Conservation (phyloP, 2,329 filamentous ascomycete species). For the Hypoxylon sp. region DNA sequence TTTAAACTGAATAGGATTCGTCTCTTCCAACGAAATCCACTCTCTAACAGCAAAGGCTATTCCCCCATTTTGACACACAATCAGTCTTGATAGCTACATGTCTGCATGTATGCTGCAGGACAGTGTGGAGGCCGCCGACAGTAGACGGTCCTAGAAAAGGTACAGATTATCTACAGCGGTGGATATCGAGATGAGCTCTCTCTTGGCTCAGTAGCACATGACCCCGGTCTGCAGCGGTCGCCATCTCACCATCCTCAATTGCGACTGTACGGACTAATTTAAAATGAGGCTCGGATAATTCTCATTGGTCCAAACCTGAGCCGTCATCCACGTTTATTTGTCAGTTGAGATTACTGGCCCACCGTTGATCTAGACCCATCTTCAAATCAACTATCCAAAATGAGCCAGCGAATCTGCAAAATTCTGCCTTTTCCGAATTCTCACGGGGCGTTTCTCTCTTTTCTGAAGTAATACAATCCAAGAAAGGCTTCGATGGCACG, state of each 20-base stretch:
- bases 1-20: neutral
- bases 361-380: conserved; percentile 42
- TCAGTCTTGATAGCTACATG: neutral
- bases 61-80: conserved; percentile 16
- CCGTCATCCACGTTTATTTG: conserved; percentile 46
- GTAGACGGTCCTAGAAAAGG: conserved; percentile 18
- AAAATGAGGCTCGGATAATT: conserved; percentile 40
- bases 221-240: conserved; percentile 37
- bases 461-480: conserved; percentile 3
- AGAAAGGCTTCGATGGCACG: conserved; percentile 26
- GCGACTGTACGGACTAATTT: conserved; percentile 44
- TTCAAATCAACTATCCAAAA: conserved; percentile 11
- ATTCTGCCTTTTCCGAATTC: conserved; percentile 22
- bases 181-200: conserved; percentile 34
- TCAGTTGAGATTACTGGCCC: conserved; percentile 47
- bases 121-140: conserved; percentile 44
- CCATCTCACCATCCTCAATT: conserved; percentile 23
- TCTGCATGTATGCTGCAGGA: conserved; percentile 21
- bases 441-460: conserved; percentile 5
- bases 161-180: conserved; percentile 32
- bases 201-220: conserved; percentile 36
- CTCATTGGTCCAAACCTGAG: conserved; percentile 37
- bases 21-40: neutral
- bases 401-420: conserved; percentile 19
- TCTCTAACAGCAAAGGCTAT: neutral